phyloP scores from a whole-genome alignment of 495 filamentous ascomycete species.

The Daldinia bambusicola region DNA sequence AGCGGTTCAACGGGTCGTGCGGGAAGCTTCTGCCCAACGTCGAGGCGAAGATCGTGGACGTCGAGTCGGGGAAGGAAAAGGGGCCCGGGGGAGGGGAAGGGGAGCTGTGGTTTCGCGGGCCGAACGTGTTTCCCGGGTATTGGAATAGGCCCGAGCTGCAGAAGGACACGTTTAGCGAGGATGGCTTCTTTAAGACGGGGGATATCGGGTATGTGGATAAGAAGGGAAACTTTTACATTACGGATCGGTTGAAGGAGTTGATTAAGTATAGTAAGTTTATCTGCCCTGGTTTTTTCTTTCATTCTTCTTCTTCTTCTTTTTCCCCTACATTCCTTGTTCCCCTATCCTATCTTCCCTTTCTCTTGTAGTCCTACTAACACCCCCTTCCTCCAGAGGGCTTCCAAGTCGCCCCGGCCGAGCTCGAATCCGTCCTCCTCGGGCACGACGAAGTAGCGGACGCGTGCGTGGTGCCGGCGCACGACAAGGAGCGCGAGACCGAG shows the following conservation, averaged over 20 bases:
- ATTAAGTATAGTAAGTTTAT: conserved; percentile 77
- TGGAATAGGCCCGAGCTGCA: conserved; percentile 75
- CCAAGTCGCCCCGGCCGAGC: conserved; percentile 87
- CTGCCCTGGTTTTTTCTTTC: too few relatives aligned
- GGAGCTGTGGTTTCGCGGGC: conserved; percentile 82
- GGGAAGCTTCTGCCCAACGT: conserved; percentile 84
- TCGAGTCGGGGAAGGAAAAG: conserved; percentile 54
- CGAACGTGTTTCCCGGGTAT: conserved; percentile 81
- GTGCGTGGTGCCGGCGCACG: conserved; percentile 84
- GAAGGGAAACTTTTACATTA: conserved; percentile 67
- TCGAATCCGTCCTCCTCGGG: conserved; percentile 79
- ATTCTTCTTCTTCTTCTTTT: not conserved
- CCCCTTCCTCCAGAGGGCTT: conserved; percentile 67
- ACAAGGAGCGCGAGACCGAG: conserved; percentile 75
- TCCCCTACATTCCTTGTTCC: not conserved
- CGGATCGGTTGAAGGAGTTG: conserved; percentile 88
- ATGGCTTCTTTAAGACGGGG: conserved; percentile 88
- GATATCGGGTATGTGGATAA: conserved; percentile 72
- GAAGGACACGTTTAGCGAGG: conserved; percentile 68
- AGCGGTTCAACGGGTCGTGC: conserved; percentile 78
- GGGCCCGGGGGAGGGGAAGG: conserved; percentile 50
- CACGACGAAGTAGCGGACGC: conserved; percentile 82
- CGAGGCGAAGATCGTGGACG: conserved; percentile 81
- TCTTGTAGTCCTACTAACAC: not conserved
- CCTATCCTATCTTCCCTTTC: not conserved